Evolutionary conservation across 1,284 basidiomycete species (phyloP).

Genomic region (Neonothopanus nambi): DNA sequence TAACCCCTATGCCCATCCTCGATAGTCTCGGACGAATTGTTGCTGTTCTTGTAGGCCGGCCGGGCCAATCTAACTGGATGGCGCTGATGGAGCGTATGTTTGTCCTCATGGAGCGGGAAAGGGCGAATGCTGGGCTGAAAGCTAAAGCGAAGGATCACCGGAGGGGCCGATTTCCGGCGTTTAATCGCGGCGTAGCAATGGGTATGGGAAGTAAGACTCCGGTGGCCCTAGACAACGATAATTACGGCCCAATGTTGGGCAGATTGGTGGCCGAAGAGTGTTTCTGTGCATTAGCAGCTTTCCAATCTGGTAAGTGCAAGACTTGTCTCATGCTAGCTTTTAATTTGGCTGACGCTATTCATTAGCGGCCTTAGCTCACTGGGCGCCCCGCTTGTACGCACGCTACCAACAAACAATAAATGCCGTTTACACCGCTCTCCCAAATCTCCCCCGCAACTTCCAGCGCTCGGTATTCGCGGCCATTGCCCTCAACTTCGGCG

Average conservation of each 20-base stretch:
- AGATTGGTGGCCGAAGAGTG: neutral
- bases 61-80: neutral
- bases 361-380: neutral
- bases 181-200: neutral
- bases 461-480: neutral
- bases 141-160: neutral
- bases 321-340: neutral
- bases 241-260: neutral
- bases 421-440: neutral
- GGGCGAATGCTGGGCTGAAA: no score
- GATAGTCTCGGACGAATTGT: neutral
- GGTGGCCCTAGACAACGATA: neutral
- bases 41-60: neutral
- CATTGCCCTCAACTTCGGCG: slow-evolving; percentile 11
- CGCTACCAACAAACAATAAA: neutral
- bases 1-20: neutral
- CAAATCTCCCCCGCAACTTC: neutral
- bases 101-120: neutral
- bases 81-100: neutral
- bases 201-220: neutral
- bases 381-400: neutral
- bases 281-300: neutral
- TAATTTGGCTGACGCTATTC: neutral
- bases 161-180: neutral
- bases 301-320: neutral